Percentiles rank a stretch among this genome's conserved stretches.
phyloP scores from a whole-genome alignment of 345 rosid species.

The Acer negundo region DNA sequence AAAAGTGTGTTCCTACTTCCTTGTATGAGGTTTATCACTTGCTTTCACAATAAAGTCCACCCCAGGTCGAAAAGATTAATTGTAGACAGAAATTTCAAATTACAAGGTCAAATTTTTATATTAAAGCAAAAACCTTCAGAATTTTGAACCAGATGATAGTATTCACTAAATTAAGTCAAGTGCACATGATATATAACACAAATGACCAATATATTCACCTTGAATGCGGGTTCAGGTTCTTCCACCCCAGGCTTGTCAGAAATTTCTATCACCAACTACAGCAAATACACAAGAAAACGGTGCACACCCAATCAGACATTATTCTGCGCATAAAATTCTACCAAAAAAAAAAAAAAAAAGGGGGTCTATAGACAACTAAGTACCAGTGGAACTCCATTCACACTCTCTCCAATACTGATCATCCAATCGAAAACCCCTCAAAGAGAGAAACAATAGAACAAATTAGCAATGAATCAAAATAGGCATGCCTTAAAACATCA shows the following conservation, averaged over 20 bases:
- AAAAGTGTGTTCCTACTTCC: not conserved
- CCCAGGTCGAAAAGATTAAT: not conserved
- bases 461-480: slow-evolving; percentile 52
- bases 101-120: too few species aligned
- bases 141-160: not conserved
- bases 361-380: slow-evolving; percentile 13
- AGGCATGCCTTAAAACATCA: not conserved
- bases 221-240: slow-evolving; percentile 96
- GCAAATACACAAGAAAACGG: slow-evolving; percentile 11
- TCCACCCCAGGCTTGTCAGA: slow-evolving; percentile 83
- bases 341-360: not conserved
- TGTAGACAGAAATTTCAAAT: not conserved
- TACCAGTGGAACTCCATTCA: slow-evolving; percentile 93
- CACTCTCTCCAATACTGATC: slow-evolving; percentile 93
- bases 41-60: not conserved
- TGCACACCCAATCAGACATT: slow-evolving; percentile 14
- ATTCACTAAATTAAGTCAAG: not conserved
- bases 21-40: not conserved
- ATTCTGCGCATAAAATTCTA: not conserved
- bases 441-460: slow-evolving; percentile 62
- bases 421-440: slow-evolving; percentile 67
- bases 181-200: too few species aligned
- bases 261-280: slow-evolving; percentile 94
- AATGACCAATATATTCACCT: slow-evolving; percentile 50
- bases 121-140: not conserved